A percentile compares a stretch with the other conserved stretches of the same genome.
These are phyloP conservation scores for Prunus yedoensis DNA, from an alignment of 331 rosid genomes.

Conservation along the genomic window DNA sequence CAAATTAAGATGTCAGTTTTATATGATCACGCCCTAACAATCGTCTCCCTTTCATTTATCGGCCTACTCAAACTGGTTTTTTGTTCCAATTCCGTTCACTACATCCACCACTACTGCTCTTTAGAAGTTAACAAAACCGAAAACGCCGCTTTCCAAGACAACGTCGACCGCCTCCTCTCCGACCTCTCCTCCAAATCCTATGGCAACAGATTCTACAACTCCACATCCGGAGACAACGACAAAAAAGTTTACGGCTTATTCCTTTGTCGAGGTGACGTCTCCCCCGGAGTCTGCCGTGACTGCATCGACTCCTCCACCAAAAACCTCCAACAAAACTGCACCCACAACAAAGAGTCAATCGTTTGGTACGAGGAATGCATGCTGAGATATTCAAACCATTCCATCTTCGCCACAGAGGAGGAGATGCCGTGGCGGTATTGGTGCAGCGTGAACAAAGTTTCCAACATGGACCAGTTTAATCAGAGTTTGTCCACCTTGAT, in stretches of 20 bases:
- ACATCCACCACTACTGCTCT: conserved; percentile 12
- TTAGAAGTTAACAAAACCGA: background rate
- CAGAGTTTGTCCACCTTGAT: background rate
- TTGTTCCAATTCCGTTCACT: conserved; percentile 6
- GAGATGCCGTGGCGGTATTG: conserved; percentile 10
- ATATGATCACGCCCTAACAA: background rate
- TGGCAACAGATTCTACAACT: conserved; percentile 19
- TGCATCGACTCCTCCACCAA: conserved; percentile 2
- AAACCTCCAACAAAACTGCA: conserved; percentile 6
- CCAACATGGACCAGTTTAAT: background rate
- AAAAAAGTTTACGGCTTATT: conserved; percentile 6
- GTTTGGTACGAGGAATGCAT: conserved; percentile 24
- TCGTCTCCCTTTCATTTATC: background rate
- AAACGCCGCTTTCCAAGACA: background rate
- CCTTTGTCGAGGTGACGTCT: conserved; percentile 19
- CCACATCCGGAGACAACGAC: background rate
- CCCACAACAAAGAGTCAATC: background rate
- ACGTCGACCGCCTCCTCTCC: conserved; percentile 16
- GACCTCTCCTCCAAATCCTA: conserved; percentile 25
- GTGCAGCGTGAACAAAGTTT: background rate
- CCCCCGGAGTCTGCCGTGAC: background rate
- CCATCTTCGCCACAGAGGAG: background rate
- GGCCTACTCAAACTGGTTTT: background rate
- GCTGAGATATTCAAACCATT: conserved; percentile 16
- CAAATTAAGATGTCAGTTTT: conserved; percentile 2